Percentiles rank a stretch among this genome's conserved stretches.
Evolutionary conservation across 192 early-diverging fungal genomes (phyloP).

Genomic region (Podila minutissima): DNA sequence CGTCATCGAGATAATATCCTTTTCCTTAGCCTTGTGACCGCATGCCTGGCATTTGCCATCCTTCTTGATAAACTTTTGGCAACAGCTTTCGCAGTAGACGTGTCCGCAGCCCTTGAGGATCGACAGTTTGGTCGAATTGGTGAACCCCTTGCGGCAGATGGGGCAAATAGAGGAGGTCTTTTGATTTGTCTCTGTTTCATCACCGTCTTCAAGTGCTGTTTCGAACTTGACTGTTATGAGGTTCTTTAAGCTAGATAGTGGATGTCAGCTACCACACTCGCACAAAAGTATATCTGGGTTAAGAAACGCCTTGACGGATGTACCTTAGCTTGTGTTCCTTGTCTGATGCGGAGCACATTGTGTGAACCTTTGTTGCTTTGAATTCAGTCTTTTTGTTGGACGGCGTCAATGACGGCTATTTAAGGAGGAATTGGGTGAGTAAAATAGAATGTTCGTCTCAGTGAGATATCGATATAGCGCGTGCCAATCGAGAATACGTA

Average conservation of each 20-base stretch:
- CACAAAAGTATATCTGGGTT: not conserved
- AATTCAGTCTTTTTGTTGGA: slow-evolving; percentile 62
- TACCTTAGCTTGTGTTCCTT: slow-evolving; percentile 73
- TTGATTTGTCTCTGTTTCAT: slow-evolving; percentile 42
- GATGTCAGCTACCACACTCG: not conserved
- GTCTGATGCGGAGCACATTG: slow-evolving; percentile 72
- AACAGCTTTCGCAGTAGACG: slow-evolving; percentile 74
- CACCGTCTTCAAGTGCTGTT: slow-evolving; percentile 55
- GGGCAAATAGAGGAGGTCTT: slow-evolving; percentile 66
- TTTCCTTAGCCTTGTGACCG: slow-evolving; percentile 69
- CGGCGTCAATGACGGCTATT: slow-evolving; percentile 79
- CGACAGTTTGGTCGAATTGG: slow-evolving; percentile 69
- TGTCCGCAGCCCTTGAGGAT: slow-evolving; percentile 79
- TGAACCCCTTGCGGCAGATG: slow-evolving; percentile 75
- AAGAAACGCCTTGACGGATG: not conserved
- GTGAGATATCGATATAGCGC: not conserved
- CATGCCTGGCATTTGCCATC: slow-evolving; percentile 77
- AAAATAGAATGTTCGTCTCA: not conserved
- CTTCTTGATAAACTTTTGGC: slow-evolving; percentile 73
- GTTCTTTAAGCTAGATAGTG: slow-evolving; percentile 66
- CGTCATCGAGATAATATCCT: slow-evolving; percentile 73
- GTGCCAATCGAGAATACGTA: slow-evolving; percentile 28
- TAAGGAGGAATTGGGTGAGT: not conserved
- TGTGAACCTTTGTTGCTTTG: slow-evolving; percentile 64
- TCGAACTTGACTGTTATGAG: slow-evolving; percentile 72